A percentile compares a stretch with the other conserved stretches of the same genome.
These are phyloP conservation scores for Mycena haematopus DNA, from an alignment of 768 basidiomycete genomes.

Conservation along the genomic window DNA sequence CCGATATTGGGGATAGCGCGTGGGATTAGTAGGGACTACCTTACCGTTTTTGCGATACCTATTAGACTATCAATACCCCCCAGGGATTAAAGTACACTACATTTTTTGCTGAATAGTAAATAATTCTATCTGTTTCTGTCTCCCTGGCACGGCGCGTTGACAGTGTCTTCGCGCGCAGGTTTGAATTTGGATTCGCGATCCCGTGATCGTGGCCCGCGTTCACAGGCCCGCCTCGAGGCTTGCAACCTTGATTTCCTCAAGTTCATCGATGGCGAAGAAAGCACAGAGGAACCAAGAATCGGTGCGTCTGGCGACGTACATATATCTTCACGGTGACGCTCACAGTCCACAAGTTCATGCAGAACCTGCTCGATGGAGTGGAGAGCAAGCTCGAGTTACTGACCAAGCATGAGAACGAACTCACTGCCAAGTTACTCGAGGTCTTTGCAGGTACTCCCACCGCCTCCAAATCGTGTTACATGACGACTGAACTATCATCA, in stretches of 20 bases:
- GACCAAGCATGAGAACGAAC: conserved; percentile 35
- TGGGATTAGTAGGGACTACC: conserved; percentile 10
- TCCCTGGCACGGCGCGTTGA: no score
- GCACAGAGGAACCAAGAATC: conserved; percentile 15
- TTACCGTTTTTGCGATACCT: not conserved
- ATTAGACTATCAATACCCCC: not conserved
- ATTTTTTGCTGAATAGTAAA: not conserved
- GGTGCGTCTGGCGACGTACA: not conserved
- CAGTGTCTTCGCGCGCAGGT: no score
- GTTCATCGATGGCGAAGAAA: conserved; percentile 9
- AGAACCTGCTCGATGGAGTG: conserved; percentile 42
- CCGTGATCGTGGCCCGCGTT: conserved; percentile 8
- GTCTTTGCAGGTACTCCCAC: conserved; percentile 35
- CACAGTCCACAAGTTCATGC: conserved; percentile 25
- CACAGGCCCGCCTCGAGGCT: not conserved
- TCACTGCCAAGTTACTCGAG: conserved; percentile 34
- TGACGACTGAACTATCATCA: not conserved
- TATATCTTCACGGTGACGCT: not conserved
- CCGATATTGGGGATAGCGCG: conserved; percentile 2
- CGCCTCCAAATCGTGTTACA: not conserved
- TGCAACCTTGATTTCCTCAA: not conserved
- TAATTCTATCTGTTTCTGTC: not conserved
- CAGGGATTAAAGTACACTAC: not conserved
- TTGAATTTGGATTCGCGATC: conserved; percentile 8
- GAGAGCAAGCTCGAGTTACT: conserved; percentile 34